A percentile compares a stretch with the other conserved stretches of the same genome.
Conservation (phyloP, 352 stramenopile species). For the Pythium sp. region DNA sequence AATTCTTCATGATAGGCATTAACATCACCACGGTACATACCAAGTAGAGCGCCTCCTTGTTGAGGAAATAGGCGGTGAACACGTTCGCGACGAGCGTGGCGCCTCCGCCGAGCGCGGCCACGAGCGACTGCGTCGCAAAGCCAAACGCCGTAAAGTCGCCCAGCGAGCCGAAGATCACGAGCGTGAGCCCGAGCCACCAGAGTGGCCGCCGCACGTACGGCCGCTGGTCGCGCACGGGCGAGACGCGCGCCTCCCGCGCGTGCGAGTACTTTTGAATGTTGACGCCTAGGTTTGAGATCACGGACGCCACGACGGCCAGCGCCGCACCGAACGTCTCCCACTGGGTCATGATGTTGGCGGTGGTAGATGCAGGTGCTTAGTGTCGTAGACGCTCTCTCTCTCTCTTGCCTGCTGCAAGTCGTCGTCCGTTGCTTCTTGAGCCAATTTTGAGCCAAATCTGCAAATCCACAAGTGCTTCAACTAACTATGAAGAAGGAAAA, state of each 20-base stretch:
- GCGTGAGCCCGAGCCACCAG: conserved; percentile 81
- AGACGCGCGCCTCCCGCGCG: conserved; percentile 42
- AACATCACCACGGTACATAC: conserved; percentile 20
- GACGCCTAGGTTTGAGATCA: conserved; percentile 88
- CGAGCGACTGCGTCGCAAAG: conserved; percentile 88
- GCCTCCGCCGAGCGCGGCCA: conserved; percentile 81
- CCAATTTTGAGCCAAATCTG: too few relatives aligned
- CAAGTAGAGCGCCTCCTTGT: conserved; percentile 71
- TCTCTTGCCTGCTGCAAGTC: too few relatives aligned
- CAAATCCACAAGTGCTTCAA: too few relatives aligned
- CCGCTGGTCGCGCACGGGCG: conserved; percentile 43
- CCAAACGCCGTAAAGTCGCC: conserved; percentile 89
- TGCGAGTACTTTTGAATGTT: conserved; percentile 91
- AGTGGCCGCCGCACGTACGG: conserved; percentile 84
- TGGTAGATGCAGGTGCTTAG: too few relatives aligned
- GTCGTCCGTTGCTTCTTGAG: too few relatives aligned
- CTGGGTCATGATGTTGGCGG: conserved; percentile 41
- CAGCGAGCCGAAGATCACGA: conserved; percentile 80
- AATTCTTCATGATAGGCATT: neutral
- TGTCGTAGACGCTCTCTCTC: too few relatives aligned
- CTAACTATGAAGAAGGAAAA: too few relatives aligned
- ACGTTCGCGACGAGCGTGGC: conserved; percentile 89
- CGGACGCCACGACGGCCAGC: conserved; percentile 73
- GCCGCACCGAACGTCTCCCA: conserved; percentile 81
- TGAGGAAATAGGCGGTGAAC: conserved; percentile 81